phyloP scores from a whole-genome alignment of 176 grass and related monocot species.

The Oryza brachyantha region DNA sequence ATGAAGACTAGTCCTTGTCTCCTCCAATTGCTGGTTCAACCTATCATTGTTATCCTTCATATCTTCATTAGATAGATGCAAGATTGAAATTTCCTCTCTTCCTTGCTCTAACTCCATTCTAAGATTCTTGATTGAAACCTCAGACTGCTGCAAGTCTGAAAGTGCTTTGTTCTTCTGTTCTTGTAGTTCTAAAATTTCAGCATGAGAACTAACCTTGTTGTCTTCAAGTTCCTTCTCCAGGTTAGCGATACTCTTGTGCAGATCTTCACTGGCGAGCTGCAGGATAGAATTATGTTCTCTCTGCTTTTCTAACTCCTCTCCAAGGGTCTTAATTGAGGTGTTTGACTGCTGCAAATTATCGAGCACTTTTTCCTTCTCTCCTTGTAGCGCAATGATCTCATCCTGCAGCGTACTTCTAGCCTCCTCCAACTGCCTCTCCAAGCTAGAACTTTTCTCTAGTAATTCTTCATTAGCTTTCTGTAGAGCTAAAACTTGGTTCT shows the following conservation, averaged over 20 bases:
- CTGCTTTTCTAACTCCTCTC: slow-evolving; percentile 39
- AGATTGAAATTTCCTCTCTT: slow-evolving; percentile 24
- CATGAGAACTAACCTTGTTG: slow-evolving; percentile 4
- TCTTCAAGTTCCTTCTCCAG: slow-evolving; percentile 34
- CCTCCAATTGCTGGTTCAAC: slow-evolving; percentile 36
- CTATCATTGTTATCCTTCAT: slow-evolving; percentile 32
- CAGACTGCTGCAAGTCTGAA: slow-evolving; percentile 37
- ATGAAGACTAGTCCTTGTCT: slow-evolving; percentile 27
- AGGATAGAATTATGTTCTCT: slow-evolving; percentile 35
- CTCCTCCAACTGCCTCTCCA: slow-evolving; percentile 45
- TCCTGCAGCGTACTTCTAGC: slow-evolving; percentile 20
- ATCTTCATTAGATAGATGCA: slow-evolving; percentile 39
- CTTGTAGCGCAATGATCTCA: slow-evolving; percentile 29
- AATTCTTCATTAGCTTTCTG: slow-evolving; percentile 45
- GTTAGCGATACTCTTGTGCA: slow-evolving; percentile 36
- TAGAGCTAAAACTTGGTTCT: slow-evolving; percentile 36
- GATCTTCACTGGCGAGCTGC: slow-evolving; percentile 38
- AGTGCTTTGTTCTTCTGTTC: slow-evolving; percentile 40
- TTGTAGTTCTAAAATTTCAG: slow-evolving; percentile 33
- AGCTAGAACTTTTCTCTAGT: slow-evolving; percentile 32
- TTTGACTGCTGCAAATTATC: slow-evolving; percentile 38
- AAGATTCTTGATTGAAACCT: slow-evolving; percentile 44
- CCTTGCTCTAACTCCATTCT: slow-evolving; percentile 42
- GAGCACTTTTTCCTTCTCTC: slow-evolving; percentile 27
- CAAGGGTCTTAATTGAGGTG: slow-evolving; percentile 31